phyloP scores from a whole-genome alignment of 2,329 filamentous ascomycete genomes.

The Thyridium curvatum region DNA sequence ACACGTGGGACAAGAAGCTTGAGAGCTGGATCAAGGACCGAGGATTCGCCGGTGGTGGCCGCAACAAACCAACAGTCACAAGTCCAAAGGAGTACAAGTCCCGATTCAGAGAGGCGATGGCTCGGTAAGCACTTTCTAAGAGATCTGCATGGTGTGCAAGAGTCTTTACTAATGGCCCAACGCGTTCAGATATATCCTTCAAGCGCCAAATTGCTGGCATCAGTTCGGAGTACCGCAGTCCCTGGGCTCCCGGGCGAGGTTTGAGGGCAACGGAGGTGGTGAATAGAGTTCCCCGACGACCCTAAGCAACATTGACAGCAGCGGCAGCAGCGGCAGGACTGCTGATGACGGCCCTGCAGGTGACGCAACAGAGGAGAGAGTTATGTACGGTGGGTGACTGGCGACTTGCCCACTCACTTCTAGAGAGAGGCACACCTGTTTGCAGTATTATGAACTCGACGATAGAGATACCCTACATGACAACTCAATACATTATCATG shows the following conservation, averaged over 20 bases:
- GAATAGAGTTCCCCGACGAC: too few relatives aligned
- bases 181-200: constrained; percentile 56
- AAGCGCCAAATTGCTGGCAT: constrained; percentile 72
- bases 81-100: constrained; percentile 97
- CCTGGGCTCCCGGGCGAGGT: constrained; percentile 9
- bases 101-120: constrained; percentile 94
- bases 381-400: too few relatives aligned
- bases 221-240: constrained; percentile 43
- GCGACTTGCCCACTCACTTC: too few relatives aligned
- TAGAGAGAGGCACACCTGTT: too few relatives aligned
- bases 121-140: constrained; percentile 22
- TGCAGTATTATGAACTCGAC: too few relatives aligned
- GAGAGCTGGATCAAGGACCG: constrained; percentile 99
- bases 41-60: constrained; percentile 68
- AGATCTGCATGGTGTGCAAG: too few relatives aligned
- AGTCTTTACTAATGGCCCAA: constrained; percentile 3
- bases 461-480: too few relatives aligned
- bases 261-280: constrained; percentile 5
- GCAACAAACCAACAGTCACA: constrained; percentile 88
- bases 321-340: too few relatives aligned
- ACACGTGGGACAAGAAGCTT: constrained; percentile 99
- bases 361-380: too few relatives aligned
- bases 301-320: too few relatives aligned
- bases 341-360: too few relatives aligned
- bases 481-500: too few relatives aligned